A percentile compares a stretch with the other conserved stretches of the same genome.
phyloP scores from a whole-genome alignment of 345 rosid species.

The Erodium maritimum region DNA sequence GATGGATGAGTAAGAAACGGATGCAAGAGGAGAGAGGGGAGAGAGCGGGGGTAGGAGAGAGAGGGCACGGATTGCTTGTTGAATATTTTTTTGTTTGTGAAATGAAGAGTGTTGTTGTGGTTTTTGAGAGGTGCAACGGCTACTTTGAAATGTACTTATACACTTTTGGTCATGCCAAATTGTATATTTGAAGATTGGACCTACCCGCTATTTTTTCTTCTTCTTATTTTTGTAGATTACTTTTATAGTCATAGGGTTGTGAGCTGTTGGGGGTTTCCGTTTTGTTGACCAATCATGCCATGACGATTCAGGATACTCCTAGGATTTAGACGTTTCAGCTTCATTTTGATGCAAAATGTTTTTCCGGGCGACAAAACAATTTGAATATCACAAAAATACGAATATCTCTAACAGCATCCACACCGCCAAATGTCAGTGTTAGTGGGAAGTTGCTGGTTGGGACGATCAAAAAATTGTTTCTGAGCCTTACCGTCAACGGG shows the following conservation, averaged over 20 bases:
- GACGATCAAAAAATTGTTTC: too few species aligned
- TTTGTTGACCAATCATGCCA: not conserved
- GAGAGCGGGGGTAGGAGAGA: constrained; percentile 7
- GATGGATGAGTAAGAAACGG: not conserved
- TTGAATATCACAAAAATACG: too few species aligned
- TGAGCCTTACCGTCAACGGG: too few species aligned
- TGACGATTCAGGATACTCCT: too few species aligned
- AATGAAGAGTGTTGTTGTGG: not conserved
- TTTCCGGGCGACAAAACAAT: too few species aligned
- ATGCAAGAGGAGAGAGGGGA: constrained; percentile 1
- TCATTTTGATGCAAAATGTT: too few species aligned
- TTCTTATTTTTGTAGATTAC: not conserved
- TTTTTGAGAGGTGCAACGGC: constrained; percentile 46
- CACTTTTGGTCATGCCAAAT: not conserved
- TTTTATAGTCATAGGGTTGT: not conserved
- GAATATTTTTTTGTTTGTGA: constrained; percentile 1
- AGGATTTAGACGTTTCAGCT: too few species aligned
- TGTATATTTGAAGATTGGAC: not conserved
- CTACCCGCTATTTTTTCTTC: not conserved
- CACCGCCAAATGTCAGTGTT: too few species aligned
- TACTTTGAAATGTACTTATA: constrained; percentile 32
- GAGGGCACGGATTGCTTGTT: constrained; percentile 22
- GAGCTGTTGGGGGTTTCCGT: not conserved
- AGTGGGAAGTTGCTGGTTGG: too few species aligned
- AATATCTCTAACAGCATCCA: too few species aligned